phyloP scores from a whole-genome alignment of 495 filamentous ascomycete genomes.

The Corynascus novoguineensis region DNA sequence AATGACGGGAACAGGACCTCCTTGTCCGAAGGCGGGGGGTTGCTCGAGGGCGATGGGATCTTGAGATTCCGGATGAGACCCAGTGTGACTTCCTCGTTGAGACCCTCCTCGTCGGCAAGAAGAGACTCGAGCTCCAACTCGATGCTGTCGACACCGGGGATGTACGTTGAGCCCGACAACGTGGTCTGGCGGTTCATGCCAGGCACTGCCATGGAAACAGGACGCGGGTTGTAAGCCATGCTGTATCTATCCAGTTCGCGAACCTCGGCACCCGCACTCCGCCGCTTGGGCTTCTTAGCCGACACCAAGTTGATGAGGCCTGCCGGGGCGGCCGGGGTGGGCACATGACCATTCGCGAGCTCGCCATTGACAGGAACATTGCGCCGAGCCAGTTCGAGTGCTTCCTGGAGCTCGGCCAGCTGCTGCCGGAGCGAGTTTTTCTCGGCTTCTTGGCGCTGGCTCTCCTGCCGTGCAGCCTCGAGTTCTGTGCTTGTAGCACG shows the following conservation, averaged over 20 bases:
- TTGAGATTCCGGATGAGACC: constrained; percentile 94
- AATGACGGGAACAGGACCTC: constrained; percentile 98
- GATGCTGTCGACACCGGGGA: constrained; percentile 76
- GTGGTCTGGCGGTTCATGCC: constrained; percentile 58
- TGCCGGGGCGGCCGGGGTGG: constrained; percentile 50
- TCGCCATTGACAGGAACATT: constrained; percentile 60
- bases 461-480: constrained; percentile 63
- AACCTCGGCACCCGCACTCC: constrained; percentile 87
- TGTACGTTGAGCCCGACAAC: constrained; percentile 60
- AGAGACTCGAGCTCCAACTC: constrained; percentile 91
- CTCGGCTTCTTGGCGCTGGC: constrained; percentile 69
- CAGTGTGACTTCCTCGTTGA: constrained; percentile 95
- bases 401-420: constrained; percentile 82
- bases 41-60: constrained; percentile 79
- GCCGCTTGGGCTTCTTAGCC: constrained; percentile 92
- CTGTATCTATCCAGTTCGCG: constrained; percentile 80
- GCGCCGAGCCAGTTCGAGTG: constrained; percentile 80
- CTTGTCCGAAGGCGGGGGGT: constrained; percentile 88
- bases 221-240: constrained; percentile 85
- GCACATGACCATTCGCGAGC: constrained; percentile 56
- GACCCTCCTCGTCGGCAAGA: constrained; percentile 86
- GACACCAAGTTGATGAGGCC: constrained; percentile 95
- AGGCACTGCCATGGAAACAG: constrained; percentile 84
- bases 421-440: constrained; percentile 80
- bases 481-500: constrained; percentile 70